A percentile compares a stretch with the other conserved stretches of the same genome.
These are phyloP conservation scores for Beauveria medogensis DNA, from an alignment of 2,329 filamentous ascomycete species.

Conservation along the genomic window DNA sequence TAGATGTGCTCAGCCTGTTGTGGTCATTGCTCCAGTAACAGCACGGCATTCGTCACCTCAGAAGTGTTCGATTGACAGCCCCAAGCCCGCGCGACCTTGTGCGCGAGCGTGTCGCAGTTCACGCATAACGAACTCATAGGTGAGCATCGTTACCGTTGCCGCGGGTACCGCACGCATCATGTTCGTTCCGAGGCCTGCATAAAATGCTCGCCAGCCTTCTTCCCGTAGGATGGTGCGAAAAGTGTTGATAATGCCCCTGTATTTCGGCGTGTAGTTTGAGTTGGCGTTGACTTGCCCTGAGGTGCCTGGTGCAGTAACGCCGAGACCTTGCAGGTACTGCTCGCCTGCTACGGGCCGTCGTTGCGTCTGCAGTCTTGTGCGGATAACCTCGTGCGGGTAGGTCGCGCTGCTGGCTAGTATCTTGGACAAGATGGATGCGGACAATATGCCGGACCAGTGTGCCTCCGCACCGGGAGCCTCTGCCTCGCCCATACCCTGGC, in stretches of 20 bases:
- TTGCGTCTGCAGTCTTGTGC: slow-evolving; percentile 90
- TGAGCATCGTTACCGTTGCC: slow-evolving; percentile 94
- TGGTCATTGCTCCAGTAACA: not conserved
- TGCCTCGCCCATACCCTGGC: slow-evolving; percentile 73
- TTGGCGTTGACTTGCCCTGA: slow-evolving; percentile 23
- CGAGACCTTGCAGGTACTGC: slow-evolving; percentile 43
- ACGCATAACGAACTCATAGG: slow-evolving; percentile 73
- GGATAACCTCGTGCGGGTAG: slow-evolving; percentile 93
- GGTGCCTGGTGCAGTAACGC: slow-evolving; percentile 30
- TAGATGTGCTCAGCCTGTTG: not conserved
- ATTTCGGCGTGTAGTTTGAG: slow-evolving; percentile 44
- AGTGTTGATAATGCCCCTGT: slow-evolving; percentile 73
- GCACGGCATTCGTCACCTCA: not conserved
- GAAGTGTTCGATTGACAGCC: not conserved
- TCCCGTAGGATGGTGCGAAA: slow-evolving; percentile 78
- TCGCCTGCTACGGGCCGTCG: slow-evolving; percentile 57
- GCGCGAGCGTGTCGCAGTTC: slow-evolving; percentile 37
- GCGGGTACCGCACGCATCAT: slow-evolving; percentile 93
- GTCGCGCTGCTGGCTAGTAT: slow-evolving; percentile 89
- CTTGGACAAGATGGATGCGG: slow-evolving; percentile 88
- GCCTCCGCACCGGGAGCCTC: slow-evolving; percentile 33
- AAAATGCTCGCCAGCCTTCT: slow-evolving; percentile 94
- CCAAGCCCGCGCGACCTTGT: slow-evolving; percentile 29
- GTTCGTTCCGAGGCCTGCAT: slow-evolving; percentile 94
- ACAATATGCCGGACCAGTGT: slow-evolving; percentile 77